A percentile compares a stretch with the other conserved stretches of the same genome.
Evolutionary conservation across 495 filamentous ascomycete species (phyloP).

Genomic region (Annulohypoxylon nitens): DNA sequence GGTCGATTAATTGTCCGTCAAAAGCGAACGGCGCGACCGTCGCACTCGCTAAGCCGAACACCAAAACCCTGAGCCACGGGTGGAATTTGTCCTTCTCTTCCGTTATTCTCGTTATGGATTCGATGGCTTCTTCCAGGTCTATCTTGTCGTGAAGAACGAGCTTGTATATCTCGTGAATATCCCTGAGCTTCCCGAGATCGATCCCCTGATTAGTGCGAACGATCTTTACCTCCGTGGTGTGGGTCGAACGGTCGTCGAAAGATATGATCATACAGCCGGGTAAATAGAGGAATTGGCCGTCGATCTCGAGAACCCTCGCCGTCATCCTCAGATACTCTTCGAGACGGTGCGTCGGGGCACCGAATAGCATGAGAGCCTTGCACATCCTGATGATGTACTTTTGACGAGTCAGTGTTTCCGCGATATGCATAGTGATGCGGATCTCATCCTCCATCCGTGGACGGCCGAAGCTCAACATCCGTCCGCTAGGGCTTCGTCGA

Average conservation of each 20-base stretch:
- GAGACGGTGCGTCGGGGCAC: slow-evolving; percentile 81
- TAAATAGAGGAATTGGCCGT: slow-evolving; percentile 91
- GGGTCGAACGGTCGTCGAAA: slow-evolving; percentile 89
- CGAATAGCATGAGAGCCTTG: slow-evolving; percentile 86
- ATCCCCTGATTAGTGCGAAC: slow-evolving; percentile 81
- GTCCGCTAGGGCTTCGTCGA: slow-evolving; percentile 53
- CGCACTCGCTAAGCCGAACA: slow-evolving; percentile 88
- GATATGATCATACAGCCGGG: slow-evolving; percentile 96
- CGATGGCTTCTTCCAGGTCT: slow-evolving; percentile 84
- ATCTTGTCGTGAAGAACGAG: slow-evolving; percentile 91
- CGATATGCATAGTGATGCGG: slow-evolving; percentile 88
- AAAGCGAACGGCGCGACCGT: slow-evolving; percentile 91
- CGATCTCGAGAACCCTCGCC: slow-evolving; percentile 87
- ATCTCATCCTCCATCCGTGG: slow-evolving; percentile 72
- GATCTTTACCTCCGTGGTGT: slow-evolving; percentile 94
- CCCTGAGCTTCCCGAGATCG: slow-evolving; percentile 85
- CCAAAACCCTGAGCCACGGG: slow-evolving; percentile 77
- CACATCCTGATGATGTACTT: slow-evolving; percentile 88
- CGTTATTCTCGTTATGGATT: slow-evolving; percentile 75
- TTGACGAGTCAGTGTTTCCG: slow-evolving; percentile 84
- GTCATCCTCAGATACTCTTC: slow-evolving; percentile 93
- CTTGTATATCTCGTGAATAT: slow-evolving; percentile 92
- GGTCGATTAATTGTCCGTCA: slow-evolving; percentile 84
- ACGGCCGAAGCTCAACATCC: slow-evolving; percentile 56
- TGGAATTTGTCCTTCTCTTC: slow-evolving; percentile 72